Evolutionary conservation across 805 yeast genomes (phyloP).

Genomic region (Saturnispora ahearnii): DNA sequence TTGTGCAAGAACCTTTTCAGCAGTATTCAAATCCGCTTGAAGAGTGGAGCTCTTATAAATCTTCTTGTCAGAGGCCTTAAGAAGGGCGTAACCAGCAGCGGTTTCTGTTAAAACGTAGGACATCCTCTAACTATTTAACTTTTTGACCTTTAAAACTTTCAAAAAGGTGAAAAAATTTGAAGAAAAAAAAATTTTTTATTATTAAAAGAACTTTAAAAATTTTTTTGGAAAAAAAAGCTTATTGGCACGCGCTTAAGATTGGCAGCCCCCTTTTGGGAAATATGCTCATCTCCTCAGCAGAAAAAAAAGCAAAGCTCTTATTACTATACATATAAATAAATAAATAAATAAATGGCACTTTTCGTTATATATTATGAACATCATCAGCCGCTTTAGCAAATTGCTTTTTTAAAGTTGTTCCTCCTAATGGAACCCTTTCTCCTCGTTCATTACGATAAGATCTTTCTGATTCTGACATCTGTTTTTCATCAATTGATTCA

Average conservation of each 20-base stretch:
- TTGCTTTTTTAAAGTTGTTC: slow-evolving; percentile 4
- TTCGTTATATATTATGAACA: not conserved
- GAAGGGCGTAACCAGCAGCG: slow-evolving; percentile 96
- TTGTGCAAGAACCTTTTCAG: slow-evolving; percentile 80
- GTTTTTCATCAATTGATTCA: not conserved
- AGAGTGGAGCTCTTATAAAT: slow-evolving; percentile 76
- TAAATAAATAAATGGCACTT: not conserved
- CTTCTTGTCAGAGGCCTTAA: slow-evolving; percentile 96
- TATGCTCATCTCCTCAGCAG: not conserved
- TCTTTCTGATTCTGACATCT: not conserved
- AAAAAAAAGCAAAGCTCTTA: not conserved
- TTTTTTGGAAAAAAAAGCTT: not conserved
- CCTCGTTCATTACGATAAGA: slow-evolving; percentile 5
- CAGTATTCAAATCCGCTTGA: slow-evolving; percentile 66
- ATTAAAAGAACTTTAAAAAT: not conserved
- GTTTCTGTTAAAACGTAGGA: slow-evolving; percentile 93
- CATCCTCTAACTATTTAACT: slow-evolving; percentile 33
- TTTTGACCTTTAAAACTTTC: not conserved
- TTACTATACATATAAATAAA: not conserved
- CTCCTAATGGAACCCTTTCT: slow-evolving; percentile 9
- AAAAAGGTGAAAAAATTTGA: not conserved
- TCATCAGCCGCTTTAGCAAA: not conserved
- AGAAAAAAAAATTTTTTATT: not conserved
- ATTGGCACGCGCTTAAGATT: not conserved
- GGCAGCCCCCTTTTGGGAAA: not conserved